Percentiles rank a stretch among this genome's conserved stretches.
phyloP scores from a whole-genome alignment of 83 land plant species.

The Picea abies region DNA sequence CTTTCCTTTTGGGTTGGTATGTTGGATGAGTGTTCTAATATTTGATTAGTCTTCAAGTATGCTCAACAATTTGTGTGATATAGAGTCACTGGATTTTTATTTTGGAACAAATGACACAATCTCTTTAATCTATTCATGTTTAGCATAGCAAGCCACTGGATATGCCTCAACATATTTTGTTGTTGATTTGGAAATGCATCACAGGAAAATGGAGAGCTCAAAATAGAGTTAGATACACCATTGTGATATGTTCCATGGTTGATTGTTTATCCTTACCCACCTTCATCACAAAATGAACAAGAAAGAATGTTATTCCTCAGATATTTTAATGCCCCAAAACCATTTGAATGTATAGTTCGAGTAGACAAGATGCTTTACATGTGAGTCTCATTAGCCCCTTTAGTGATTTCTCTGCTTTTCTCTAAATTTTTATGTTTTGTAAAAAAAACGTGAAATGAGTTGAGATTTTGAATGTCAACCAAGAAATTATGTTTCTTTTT shows the following conservation, averaged over 20 bases:
- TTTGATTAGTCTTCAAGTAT: background rate
- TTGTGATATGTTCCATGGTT: too few species aligned
- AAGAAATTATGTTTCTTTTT: too few species aligned
- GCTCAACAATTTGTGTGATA: too few species aligned
- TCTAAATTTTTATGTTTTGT: background rate
- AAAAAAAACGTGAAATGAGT: background rate
- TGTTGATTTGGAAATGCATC: conserved; percentile 7
- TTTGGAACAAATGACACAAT: background rate
- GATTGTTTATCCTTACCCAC: too few species aligned
- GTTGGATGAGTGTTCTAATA: background rate
- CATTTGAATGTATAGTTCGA: conserved; percentile 71
- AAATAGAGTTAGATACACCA: too few species aligned
- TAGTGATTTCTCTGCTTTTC: background rate
- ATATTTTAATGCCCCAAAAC: conserved; percentile 77
- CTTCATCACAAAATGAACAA: too few species aligned
- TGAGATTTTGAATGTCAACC: background rate
- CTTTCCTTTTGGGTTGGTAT: background rate
- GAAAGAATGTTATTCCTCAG: conserved; percentile 47
- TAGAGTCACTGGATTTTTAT: background rate
- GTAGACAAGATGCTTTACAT: conserved; percentile 89
- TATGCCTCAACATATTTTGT: background rate
- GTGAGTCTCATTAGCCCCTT: conserved; percentile 40
- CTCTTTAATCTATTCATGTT: background rate
- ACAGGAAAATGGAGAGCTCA: too few species aligned
- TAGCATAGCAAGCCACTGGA: background rate